A percentile compares a stretch with the other conserved stretches of the same genome.
phyloP scores from a whole-genome alignment of 495 filamentous ascomycete genomes.

The Penicillium arizonense region DNA sequence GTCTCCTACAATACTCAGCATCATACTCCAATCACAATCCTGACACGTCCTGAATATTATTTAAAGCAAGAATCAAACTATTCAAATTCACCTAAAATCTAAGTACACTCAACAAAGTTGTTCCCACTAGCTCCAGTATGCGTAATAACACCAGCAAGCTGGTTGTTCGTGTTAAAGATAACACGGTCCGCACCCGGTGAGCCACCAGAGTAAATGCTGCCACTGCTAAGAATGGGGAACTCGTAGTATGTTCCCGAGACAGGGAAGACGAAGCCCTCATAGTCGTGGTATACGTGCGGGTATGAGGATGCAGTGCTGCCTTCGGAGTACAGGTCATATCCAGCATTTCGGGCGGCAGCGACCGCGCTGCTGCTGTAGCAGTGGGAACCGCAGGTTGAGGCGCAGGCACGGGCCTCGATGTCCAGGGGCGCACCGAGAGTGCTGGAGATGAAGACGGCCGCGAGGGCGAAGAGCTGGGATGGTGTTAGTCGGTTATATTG shows the following conservation, averaged over 20 bases:
- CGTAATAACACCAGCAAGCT: constrained; percentile 61
- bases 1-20: constrained; percentile 19
- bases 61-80: no score
- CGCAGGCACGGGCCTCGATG: constrained; percentile 43
- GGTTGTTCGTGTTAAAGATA: constrained; percentile 55
- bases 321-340: constrained; percentile 44
- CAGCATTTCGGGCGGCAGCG: constrained; percentile 47
- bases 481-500: not conserved
- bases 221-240: constrained; percentile 62
- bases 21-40: no score
- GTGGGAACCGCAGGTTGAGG: constrained; percentile 50
- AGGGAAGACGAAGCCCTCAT: constrained; percentile 69
- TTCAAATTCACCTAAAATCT: not conserved
- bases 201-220: constrained; percentile 57
- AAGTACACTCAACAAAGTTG: constrained; percentile 59
- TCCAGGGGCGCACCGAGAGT: constrained; percentile 46
- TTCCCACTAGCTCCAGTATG: constrained; percentile 67
- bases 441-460: constrained; percentile 33
- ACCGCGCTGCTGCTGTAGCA: constrained; percentile 50
- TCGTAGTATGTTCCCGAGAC: constrained; percentile 66
- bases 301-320: constrained; percentile 55
- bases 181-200: constrained; percentile 71
- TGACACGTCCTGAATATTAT: no score
- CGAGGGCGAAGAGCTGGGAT: constrained; percentile 21
- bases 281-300: constrained; percentile 72